Conservation (phyloP, 306 rosid species). For the Betula pendula region DNA sequence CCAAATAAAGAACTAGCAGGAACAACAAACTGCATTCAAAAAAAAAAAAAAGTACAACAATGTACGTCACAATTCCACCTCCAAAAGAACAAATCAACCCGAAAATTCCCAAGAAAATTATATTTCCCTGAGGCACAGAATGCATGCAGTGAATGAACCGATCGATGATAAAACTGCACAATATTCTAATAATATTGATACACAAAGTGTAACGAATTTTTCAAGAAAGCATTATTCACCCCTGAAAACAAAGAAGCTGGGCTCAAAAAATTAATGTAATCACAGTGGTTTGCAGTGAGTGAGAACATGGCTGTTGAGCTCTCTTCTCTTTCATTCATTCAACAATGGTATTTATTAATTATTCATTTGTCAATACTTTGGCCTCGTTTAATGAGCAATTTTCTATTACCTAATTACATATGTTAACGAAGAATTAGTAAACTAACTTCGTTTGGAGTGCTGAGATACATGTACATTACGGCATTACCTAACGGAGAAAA, state of each 20-base stretch:
- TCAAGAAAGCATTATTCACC: neutral
- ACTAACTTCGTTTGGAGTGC: constrained; percentile 30
- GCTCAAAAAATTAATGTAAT: neutral
- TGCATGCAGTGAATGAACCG: neutral
- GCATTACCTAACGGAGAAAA: too few species aligned
- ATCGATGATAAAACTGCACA: neutral
- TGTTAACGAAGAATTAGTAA: constrained; percentile 34
- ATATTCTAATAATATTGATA: neutral
- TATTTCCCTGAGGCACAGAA: neutral
- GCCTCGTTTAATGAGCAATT: constrained; percentile 38
- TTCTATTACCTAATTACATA: constrained; percentile 34
- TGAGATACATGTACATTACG: too few species aligned
- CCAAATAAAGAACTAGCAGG: too few species aligned
- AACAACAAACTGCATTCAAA: too few species aligned
- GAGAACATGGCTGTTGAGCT: constrained; percentile 22
- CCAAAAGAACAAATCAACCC: too few species aligned
- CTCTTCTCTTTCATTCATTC: constrained; percentile 14
- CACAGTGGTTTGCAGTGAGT: constrained; percentile 29
- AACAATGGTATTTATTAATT: constrained; percentile 19
- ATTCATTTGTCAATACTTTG: constrained; percentile 31
- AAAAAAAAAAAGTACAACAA: too few species aligned
- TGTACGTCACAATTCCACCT: too few species aligned
- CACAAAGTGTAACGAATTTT: neutral
- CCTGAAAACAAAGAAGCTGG: neutral
- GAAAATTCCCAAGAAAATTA: too few species aligned